Evolutionary conservation across 345 rosid species (phyloP), one percentile per base, ranked within the genome.

Genomic region (Brassica carinata): DNA sequence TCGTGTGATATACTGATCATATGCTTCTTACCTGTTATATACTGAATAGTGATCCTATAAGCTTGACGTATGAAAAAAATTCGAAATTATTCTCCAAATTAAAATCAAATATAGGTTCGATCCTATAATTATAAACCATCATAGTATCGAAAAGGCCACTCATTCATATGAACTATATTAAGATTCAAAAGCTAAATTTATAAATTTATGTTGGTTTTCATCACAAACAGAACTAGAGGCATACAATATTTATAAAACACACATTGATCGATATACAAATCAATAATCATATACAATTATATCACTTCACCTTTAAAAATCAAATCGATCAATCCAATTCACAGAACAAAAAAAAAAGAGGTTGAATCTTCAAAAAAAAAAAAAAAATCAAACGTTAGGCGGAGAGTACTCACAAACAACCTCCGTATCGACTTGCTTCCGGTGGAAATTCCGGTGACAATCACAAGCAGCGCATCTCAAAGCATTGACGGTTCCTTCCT

Each of bases 401-500:
- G 91, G 91, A 88, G 90, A 79, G 69, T 87, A 89, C 84, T 90
- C 91, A 83, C 90, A 87, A 36, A 87, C 90, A 29, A 84, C 93
- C 84, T 89, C 91, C 19, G 87, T 83, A 72, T 86, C 87, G 9
- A 86, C 87, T 69, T 91, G 88, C 66, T 85, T 88, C 81, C 92
- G 77, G 71, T 91, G 96, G 74, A 90, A 91, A 76, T 87, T 91
- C 78, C 96, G 81, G 83, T 91, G 96, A 69, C 92, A 91, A 61
- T 92, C 89, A 66, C 96, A 91, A 72, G 96, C 96, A 1, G 93
- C 96, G 19, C 94, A 91, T 4, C 82, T 78, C 34, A 87, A 85
- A 5, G 90, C 92, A 14, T 78, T 85, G 0, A 14, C 68, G 3
- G 84, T 81, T 1, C 87, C 91, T 66, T 87, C 90, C 11, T 66